A percentile compares a stretch with the other conserved stretches of the same genome.
Evolutionary conservation across 2,329 filamentous ascomycete species (phyloP).

Genomic region (Ramularia endophylla): DNA sequence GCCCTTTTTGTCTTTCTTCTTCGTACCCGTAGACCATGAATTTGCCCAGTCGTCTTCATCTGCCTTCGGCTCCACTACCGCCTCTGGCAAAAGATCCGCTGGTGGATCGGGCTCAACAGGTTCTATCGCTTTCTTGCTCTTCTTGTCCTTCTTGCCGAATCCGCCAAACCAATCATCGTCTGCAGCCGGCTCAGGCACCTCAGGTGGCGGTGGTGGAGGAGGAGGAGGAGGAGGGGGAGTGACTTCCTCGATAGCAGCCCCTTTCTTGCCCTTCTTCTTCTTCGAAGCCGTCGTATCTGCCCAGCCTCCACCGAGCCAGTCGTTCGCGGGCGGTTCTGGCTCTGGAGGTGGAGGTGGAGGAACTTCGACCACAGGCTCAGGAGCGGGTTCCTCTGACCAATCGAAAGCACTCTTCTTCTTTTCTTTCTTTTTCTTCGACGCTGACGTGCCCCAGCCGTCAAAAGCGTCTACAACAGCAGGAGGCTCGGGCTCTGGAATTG

Average conservation of each 20-base stretch:
- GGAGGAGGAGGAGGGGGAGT: constrained; percentile 20
- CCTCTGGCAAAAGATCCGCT: constrained; percentile 35
- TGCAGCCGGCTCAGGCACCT: constrained; percentile 17
- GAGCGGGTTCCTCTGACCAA: constrained; percentile 22
- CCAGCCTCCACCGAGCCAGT: constrained; percentile 25
- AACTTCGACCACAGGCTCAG: constrained; percentile 17
- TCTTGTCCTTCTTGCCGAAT: constrained; percentile 49
- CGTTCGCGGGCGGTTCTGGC: constrained; percentile 30
- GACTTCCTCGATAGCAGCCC: constrained; percentile 16
- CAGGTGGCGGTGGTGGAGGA: constrained; percentile 20
- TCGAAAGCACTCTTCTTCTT: constrained; percentile 36
- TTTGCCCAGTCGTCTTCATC: constrained; percentile 48
- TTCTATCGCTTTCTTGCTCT: constrained; percentile 26
- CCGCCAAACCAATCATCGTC: constrained; percentile 52
- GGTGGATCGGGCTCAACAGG: constrained; percentile 17
- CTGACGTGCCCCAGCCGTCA: constrained; percentile 21
- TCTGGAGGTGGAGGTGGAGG: constrained; percentile 27
- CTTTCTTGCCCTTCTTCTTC: constrained; percentile 28
- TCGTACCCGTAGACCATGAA: constrained; percentile 53
- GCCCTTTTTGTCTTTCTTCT: constrained; percentile 47
- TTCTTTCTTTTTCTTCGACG: constrained; percentile 33
- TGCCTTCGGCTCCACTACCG: constrained; percentile 45
- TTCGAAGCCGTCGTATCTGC: constrained; percentile 24
- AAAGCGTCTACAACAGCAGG: constrained; percentile 14
- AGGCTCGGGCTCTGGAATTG: constrained; percentile 12